phyloP scores from a whole-genome alignment of 1,139 yeast species.

The Diutina scorzettiae region DNA sequence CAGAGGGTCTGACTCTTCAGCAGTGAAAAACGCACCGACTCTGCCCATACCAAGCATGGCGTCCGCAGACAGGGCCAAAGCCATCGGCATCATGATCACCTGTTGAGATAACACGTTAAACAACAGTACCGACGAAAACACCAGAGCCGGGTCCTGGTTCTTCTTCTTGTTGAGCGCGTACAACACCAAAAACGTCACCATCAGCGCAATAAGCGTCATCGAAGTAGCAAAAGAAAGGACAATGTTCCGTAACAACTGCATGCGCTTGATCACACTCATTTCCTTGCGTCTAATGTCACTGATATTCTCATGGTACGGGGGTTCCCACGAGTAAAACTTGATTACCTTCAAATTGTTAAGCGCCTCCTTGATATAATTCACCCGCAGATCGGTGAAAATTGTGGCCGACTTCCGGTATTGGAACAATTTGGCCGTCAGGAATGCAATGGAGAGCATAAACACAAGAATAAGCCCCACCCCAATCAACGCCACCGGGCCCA shows the following conservation, averaged over 20 bases:
- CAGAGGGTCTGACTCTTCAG: not conserved
- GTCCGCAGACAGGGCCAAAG: conserved; percentile 56
- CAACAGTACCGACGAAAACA: conserved; percentile 72
- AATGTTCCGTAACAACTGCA: conserved; percentile 5
- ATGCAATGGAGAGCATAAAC: conserved; percentile 19
- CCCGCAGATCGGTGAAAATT: conserved; percentile 45
- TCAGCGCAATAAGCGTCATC: conserved; percentile 55
- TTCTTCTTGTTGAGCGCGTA: conserved; percentile 39
- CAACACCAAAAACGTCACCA: conserved; percentile 62
- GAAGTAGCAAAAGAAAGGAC: conserved; percentile 42
- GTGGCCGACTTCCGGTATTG: conserved; percentile 31
- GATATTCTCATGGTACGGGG: conserved; percentile 3
- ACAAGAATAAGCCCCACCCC: conserved; percentile 35
- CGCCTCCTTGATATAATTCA: conserved; percentile 50
- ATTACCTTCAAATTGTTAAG: conserved; percentile 54
- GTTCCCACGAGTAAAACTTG: conserved; percentile 45
- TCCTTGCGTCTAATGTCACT: not conserved
- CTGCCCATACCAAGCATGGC: conserved; percentile 55
- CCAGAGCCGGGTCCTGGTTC: conserved; percentile 41
- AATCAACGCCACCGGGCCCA: conserved; percentile 64
- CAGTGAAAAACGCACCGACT: conserved; percentile 22
- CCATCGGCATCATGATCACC: conserved; percentile 57
- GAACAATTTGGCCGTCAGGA: conserved; percentile 26
- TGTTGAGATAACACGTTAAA: conserved; percentile 48
- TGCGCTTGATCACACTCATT: conserved; percentile 1